Evolutionary conservation across 2,329 filamentous ascomycete genomes (phyloP), one percentile per base, ranked within the genome.

Genomic region (Pseudonectria buxi): DNA sequence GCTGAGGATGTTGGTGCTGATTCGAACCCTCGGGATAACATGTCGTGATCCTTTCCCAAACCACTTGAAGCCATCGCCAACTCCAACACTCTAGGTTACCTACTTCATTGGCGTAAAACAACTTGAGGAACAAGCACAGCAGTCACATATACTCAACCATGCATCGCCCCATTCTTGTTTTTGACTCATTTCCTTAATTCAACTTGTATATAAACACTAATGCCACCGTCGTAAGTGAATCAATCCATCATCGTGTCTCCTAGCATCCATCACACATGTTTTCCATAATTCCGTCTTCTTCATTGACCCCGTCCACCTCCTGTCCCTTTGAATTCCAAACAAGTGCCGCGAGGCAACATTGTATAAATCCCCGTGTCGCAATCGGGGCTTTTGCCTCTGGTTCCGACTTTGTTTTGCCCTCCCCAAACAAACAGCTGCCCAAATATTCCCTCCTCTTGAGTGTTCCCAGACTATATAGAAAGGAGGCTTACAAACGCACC

Each of bases 321-420:
- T 7, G 14, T 12, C 14, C 29, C 18, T 13, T 15, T 27, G 12
- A 30, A 33, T 27, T 28, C 50, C 40, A 44, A 55, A 60, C 57
- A 63, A 63, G 47, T 64, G 62, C 66, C 67, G 67, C 47, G 67
- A 68, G 67, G 66, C 65, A 69, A 56, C 62, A 58, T 62, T 67
- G 61, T 67, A 63, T 55, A 54, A 53, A 55, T 36, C 47, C 45
- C 36, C 36, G 33, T 41, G 41, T 45, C 49, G 40, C 47, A 32
- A 36, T 46, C 37, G 35, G 43, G 35, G 30, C 32, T 24, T 39
- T 28, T 26, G 34, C 33, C 31, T 33, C 35, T 34, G 27, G 30
- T 40, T 15, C 18, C 15, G 15, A 22, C 13, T 26, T 26, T 32
- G 30, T 50, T 53, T 51, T 43, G 27, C 40, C 34, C 30, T 36